Conservation (phyloP, 2,329 filamentous ascomycete genomes). For the Xylariaceae sp. region DNA sequence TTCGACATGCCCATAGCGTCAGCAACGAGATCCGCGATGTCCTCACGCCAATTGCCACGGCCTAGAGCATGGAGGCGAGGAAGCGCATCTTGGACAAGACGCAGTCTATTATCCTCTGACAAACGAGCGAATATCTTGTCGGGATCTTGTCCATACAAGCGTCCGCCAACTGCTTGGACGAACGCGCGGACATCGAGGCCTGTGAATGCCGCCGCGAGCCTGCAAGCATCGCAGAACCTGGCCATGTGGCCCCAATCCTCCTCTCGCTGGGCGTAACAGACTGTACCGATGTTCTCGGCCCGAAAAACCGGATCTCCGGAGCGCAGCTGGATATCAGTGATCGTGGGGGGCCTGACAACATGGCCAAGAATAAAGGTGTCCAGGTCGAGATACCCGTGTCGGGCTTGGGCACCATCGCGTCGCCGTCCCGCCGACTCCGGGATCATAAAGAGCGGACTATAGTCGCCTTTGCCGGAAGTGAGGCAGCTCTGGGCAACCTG, state of each 20-base stretch:
- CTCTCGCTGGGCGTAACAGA: not conserved
- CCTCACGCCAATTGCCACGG: not conserved
- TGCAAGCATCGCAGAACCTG: not conserved
- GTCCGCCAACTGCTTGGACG: slow-evolving; percentile 1
- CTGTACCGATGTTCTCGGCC: not conserved
- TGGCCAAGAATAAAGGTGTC: not conserved
- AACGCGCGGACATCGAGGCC: not conserved
- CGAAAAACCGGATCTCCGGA: not conserved
- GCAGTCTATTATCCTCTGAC: not conserved
- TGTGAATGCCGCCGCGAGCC: not conserved
- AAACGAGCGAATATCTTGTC: not conserved
- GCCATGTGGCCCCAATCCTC: not conserved
- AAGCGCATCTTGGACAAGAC: not conserved
- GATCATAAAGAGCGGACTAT: slow-evolving; percentile 23
- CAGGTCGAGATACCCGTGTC: slow-evolving; percentile 1
- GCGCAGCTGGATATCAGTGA: not conserved
- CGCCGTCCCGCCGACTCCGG: not conserved
- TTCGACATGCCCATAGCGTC: slow-evolving; percentile 1
- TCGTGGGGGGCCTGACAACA: not conserved
- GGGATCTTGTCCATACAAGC: not conserved
- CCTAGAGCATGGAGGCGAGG: not conserved
- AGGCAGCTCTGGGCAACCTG: slow-evolving; percentile 16
- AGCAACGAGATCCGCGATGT: not conserved
- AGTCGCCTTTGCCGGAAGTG: slow-evolving; percentile 9
- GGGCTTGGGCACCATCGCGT: not conserved